Base-by-base conservation (phyloP, 192 early-diverging fungal genomes). In the Borealophlyctis nickersoniae region DNA sequence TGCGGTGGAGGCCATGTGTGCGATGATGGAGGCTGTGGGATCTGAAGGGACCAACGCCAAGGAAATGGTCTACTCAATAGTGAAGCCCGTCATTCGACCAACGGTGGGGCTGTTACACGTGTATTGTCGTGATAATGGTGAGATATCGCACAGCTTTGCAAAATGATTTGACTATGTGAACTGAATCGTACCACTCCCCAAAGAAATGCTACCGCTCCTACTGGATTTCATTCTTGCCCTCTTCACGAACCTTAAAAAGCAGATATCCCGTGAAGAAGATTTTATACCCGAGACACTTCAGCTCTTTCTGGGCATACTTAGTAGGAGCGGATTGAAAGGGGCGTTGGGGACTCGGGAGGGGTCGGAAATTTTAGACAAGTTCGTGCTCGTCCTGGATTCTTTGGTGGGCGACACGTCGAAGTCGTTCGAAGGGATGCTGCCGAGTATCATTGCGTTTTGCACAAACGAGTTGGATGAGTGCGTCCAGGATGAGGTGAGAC, bases 141-240 rank as follows among this genome's bases (percentile, higher is more conserved):
- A 23, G 60, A 13, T 14, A 5, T 22, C 23, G 23, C 50, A 7
- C 34, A 11, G 7, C 7, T 53, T 14, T 24, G 9, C 16, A 22
- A 27, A 69, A 60, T 27, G 19, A 69, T 69, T 49, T 27, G 63
- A 11, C 61, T 56, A 1, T 36, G 19, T 11, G 33, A 64, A 4
- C 62, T 69, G 23, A 52, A 69, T 30, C n/a, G 23, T 61, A 7
- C 34, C 52, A 22, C 7, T 53, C 24, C 32, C 22, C 16, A 22
- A 27, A 69, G 67, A 31, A 24, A 69, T 69, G 60, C 33, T 69
- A 11, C 61, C 54, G 2, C 49, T 30, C 16, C 52, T 69, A 4
- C 62, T 69, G 23, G 62, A 69, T 30, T 69, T 63, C 60, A 69
- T 54, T 53, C 33, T 56, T 36, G 36, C 45, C 49, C 53, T 69